Evolutionary conservation across 2,329 filamentous ascomycete genomes (phyloP), one percentile per base, ranked within the genome.

Genomic region (Phyllachora maydis): DNA sequence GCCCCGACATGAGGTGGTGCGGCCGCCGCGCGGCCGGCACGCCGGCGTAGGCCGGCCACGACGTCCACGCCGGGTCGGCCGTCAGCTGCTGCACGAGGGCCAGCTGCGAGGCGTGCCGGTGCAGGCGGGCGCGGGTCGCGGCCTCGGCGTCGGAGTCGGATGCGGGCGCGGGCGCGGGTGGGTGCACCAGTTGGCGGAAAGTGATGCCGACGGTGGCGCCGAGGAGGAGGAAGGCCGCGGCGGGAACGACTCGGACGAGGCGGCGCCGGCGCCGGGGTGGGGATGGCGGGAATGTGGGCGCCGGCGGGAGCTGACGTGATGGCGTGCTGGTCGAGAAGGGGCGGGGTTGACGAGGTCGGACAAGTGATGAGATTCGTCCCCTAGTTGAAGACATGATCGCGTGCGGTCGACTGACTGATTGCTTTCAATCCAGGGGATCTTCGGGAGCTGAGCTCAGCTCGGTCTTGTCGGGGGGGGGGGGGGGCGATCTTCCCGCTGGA

Each of bases 61-160:
- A 52, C 52, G 8, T 30, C 32, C 34, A 39, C 4, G 25, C 30
- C 9, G 49, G 47, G 35, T 63, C 58, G 6, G 45, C 36, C 11
- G 46, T 41, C 3, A 65, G 45, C 10, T 47, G 39, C 25, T 49
- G 47, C 5, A 65, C 55, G 30, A 63, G 37, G 23, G 58, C 54
- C 3, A 65, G 49, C 14, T 46, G 36, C 16, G 47, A 42, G 23
- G 57, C 56, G 24, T 43, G 36, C n/a, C 38, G 31, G 26, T 46
- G 46, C 25, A 66, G 45, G 28, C 44, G n/a, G n/a, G n/a, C 39
- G 10, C 36, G 29, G n/a, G 47, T 37, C 11, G 54, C 43, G 24
- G 49, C 32, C 7, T 30, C 28, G 38, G 65, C 59, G 26, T 50
- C 42, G 13, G 42, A 32, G 3, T 47, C 44, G 17, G 47, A 52